Evolutionary conservation across 2,329 filamentous ascomycete genomes (phyloP).

Genomic region (Plectosphaerella plurivora): DNA sequence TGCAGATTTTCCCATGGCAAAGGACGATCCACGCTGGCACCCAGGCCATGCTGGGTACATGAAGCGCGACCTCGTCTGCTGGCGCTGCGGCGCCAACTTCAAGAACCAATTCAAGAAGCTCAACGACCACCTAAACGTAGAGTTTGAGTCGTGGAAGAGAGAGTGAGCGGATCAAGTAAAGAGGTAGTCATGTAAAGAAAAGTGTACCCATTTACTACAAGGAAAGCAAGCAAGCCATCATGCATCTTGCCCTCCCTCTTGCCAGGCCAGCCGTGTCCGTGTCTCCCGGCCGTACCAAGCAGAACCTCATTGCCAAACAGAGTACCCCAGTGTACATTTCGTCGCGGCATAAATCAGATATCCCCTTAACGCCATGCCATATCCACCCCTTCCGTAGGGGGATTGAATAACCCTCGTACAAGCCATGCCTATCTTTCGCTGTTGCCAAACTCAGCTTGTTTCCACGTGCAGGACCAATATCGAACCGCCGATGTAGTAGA

Average conservation of each 20-base stretch:
- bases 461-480: too few species aligned
- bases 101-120: conserved; percentile 68
- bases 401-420: too few species aligned
- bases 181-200: neutral
- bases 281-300: too few species aligned
- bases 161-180: conserved; percentile 34
- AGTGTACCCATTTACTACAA: neutral
- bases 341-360: neutral
- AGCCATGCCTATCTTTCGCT: too few species aligned
- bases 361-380: neutral
- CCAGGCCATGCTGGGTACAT: conserved; percentile 56
- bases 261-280: neutral
- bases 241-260: too few species aligned
- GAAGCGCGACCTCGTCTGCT: conserved; percentile 67
- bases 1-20: conserved; percentile 71
- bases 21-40: conserved; percentile 59
- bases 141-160: conserved; percentile 72
- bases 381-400: too few species aligned
- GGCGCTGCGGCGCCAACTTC: conserved; percentile 76
- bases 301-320: too few species aligned
- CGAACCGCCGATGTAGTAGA: too few species aligned
- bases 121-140: conserved; percentile 69
- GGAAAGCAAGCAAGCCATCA: neutral
- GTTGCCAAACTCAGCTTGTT: too few species aligned
- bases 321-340: neutral